Percentiles rank a stretch among this genome's conserved stretches.
These are phyloP conservation scores for Macrophomina tecta DNA, from an alignment of 2,329 filamentous ascomycete genomes.

Conservation along the genomic window DNA sequence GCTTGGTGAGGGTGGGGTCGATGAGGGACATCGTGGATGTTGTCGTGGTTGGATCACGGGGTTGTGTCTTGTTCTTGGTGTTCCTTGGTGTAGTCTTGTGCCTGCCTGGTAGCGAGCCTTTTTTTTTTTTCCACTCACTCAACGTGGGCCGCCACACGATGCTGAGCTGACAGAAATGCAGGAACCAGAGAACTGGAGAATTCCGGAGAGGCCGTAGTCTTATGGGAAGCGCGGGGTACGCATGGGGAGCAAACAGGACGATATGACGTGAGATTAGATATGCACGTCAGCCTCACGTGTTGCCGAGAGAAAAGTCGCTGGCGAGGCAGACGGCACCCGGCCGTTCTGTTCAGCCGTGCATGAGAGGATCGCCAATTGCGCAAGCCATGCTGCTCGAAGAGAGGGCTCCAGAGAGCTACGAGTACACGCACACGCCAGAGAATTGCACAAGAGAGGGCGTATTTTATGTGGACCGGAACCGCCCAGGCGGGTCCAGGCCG, in stretches of 20 bases:
- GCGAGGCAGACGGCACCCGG: neutral
- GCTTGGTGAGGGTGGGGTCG: constrained; percentile 13
- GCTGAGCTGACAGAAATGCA: too few species aligned
- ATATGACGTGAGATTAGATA: constrained; percentile 22
- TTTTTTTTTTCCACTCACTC: too few species aligned
- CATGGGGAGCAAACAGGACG: neutral
- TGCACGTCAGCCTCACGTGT: neutral
- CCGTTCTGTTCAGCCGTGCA: too few species aligned
- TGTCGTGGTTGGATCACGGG: neutral
- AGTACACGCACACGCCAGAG: too few species aligned
- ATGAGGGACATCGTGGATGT: constrained; percentile 19
- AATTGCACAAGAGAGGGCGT: neutral
- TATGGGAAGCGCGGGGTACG: neutral
- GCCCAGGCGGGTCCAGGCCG: neutral
- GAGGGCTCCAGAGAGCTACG: too few species aligned
- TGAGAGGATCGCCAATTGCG: too few species aligned
- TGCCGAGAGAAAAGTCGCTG: neutral
- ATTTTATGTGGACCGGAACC: neutral
- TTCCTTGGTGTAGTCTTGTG: neutral
- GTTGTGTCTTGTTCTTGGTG: neutral
- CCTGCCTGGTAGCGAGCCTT: too few species aligned
- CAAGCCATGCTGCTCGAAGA: too few species aligned
- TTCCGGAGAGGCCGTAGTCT: neutral
- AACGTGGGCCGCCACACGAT: too few species aligned
- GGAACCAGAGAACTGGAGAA: too few species aligned